Evolutionary conservation across 805 yeast genomes (phyloP), one percentile per base, ranked within the genome.

Genomic region (Cyberlindnera suaveolens): DNA sequence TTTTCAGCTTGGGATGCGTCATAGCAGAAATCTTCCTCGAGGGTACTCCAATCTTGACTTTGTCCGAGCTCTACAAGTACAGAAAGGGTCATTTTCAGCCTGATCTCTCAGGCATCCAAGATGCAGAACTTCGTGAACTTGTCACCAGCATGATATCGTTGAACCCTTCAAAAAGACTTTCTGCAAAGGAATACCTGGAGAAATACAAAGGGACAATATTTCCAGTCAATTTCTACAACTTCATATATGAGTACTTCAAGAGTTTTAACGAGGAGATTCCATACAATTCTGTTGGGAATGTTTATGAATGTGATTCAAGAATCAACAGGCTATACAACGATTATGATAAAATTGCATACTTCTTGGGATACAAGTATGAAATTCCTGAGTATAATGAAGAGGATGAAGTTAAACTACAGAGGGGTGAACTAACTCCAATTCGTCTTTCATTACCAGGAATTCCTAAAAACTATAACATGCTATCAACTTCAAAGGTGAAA

Each of bases 21-120:
- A 82, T 93, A 51, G 96, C 95, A 1, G 99, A 93, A 61, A 63
- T 93, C 6, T 87, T 83, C 50, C 65, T 80, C 16, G 98, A 93
- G 50, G 97, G 97, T 0, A 74, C 85, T 15, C 85, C 97, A 0
- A 72, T 87, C 0, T 91, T 93, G 61, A 82, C 95, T 0, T 71
- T 93, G 11, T 80, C 98, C 0, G 96, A 90, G 56, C 67, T 90
- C 47, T 91, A 86, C 69, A 85, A 82, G 62, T 93, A 84, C 62
- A 82, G 82, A 54, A 76, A 75, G 45, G 75, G 79, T 3, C 89
- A 84, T 46, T 80, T 74, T 55, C 60, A 61, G 17, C 95, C 96
- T 0, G 79, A 79, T 43, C 61, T 86, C 38, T 70, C 73, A 6
- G 71, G 72, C 2, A 75, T 86, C 17, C 70, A 70, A 14, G 80